Percentiles rank a stretch among this genome's conserved stretches.
phyloP scores from a whole-genome alignment of 306 rosid genomes.

The Prunus davidiana region DNA sequence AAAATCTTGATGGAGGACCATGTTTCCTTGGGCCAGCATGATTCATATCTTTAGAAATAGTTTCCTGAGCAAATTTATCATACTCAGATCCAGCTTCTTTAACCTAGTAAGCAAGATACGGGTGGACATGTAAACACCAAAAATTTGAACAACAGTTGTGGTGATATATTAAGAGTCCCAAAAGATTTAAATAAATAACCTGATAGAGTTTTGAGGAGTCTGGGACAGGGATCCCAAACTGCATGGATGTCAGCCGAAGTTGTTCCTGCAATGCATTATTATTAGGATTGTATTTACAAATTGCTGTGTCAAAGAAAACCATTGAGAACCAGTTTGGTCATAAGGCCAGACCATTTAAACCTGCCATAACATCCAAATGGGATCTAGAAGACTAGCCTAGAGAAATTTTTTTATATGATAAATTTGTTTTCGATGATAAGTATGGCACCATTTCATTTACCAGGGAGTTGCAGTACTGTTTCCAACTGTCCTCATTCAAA shows the following conservation, averaged over 20 bases:
- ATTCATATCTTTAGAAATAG: constrained; percentile 28
- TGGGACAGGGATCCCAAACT: constrained; percentile 22
- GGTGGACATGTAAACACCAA: constrained; percentile 13
- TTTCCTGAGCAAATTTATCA: constrained; percentile 32
- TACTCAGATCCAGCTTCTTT: constrained; percentile 15
- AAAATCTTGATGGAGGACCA: constrained; percentile 24
- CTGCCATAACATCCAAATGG: constrained; percentile 12
- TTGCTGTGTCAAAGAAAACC: constrained; percentile 8
- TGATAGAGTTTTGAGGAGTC: constrained; percentile 31
- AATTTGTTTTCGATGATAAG: neutral
- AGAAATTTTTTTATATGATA: neutral
- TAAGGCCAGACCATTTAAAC: constrained; percentile 3
- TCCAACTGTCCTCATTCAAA: constrained; percentile 69
- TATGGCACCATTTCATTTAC: constrained; percentile 33
- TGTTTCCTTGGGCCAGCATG: constrained; percentile 27
- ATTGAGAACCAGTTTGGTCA: neutral
- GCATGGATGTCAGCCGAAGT: constrained; percentile 26
- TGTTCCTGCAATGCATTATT: constrained; percentile 38
- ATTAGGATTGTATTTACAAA: constrained; percentile 9
- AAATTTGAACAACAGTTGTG: constrained; percentile 11
- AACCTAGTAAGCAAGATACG: constrained; percentile 28
- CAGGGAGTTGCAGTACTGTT: constrained; percentile 57
- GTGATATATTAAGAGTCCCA: constrained; percentile 8
- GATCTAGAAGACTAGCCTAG: constrained; percentile 9
- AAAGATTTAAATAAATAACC: constrained; percentile 26